Base-by-base conservation (phyloP, 1,284 basidiomycete species). In the Cyathus olla region DNA sequence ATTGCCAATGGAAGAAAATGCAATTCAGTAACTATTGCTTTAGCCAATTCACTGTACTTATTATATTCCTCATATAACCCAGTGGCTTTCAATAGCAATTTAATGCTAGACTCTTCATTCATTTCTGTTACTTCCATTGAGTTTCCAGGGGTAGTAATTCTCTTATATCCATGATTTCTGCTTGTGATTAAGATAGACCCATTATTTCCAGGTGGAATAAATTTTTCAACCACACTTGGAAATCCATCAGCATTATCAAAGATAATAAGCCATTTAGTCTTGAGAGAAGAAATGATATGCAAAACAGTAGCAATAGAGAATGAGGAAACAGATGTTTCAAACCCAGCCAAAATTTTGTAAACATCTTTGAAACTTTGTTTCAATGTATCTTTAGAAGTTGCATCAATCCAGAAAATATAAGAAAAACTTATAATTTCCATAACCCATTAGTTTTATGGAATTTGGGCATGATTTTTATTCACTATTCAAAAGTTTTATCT, bases 1-100 rank as follows among this genome's bases (percentile, higher is more conserved):
- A 59, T 22, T 26, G 57, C 57, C 11, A 59, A 35, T 3, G 57
- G 57, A 19, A 59, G 40, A 29, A 13, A 59, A n/a, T 29, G 21
- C 13, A 59, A 40, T 26, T 55, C 51, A 19, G 19, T 47, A 3
- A 53, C 57, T 17, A 59, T 55, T n/a, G 8, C 6, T 29, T 11
- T 51, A 24, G 48, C 48, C 13, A 21, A 21, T 10, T 27, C 6
- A 15, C n/a, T 31, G 4, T 27, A n/a, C n/a, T 49, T 22, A 13
- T 49, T 27, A 49, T 21, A 27, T 26, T n/a, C 19, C 9, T 13
- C 19, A 42, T 19, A 5, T 42, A 42, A 42, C 4, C 39, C 39
- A n/a, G 15, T 10, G 5, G 19, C 4, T 42, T 42, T 42, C 39
- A n/a, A 19, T 42, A 42, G 39, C 17, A 42, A 17, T n/a, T 42